These are phyloP conservation scores for Pythium oligandrum DNA, from an alignment of 352 stramenopile species.

Conservation along the genomic window DNA sequence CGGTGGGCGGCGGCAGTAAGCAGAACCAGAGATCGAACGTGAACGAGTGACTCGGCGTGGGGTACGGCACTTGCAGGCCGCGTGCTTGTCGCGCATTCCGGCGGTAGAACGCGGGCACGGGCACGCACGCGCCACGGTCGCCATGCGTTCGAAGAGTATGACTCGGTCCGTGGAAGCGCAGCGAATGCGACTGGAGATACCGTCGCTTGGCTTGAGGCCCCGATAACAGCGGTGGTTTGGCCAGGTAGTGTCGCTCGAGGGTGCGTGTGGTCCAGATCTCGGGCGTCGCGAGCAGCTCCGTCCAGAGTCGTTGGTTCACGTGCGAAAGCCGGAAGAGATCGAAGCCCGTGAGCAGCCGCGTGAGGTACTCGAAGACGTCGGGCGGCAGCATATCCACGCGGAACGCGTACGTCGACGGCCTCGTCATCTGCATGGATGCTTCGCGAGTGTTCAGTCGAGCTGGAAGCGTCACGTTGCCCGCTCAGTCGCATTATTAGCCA, in stretches of 20 bases:
- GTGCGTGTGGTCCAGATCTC: too few relatives aligned
- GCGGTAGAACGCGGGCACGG: slow-evolving; percentile 16
- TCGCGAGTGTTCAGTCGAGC: too few relatives aligned
- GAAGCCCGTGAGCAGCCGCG: slow-evolving; percentile 16
- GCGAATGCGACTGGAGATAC: slow-evolving; percentile 7
- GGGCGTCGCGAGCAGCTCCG: background rate
- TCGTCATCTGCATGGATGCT: too few relatives aligned
- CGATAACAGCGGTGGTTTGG: too few relatives aligned
- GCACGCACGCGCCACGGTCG: slow-evolving; percentile 13
- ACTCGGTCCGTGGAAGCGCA: slow-evolving; percentile 6
- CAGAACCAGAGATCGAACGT: slow-evolving; percentile 25
- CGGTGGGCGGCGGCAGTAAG: slow-evolving; percentile 11
- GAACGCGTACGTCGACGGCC: background rate
- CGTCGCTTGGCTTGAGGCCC: background rate
- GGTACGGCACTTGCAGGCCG: background rate
- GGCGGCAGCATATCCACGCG: slow-evolving; percentile 12
- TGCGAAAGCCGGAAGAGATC: slow-evolving; percentile 28
- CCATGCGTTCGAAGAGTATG: too few relatives aligned
- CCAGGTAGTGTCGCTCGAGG: too few relatives aligned
- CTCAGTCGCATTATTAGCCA: too few relatives aligned
- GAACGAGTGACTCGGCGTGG: slow-evolving; percentile 14
- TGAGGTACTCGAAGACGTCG: slow-evolving; percentile 20
- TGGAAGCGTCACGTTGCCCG: too few relatives aligned
- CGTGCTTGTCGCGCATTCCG: slow-evolving; percentile 5
- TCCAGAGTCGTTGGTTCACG: slow-evolving; percentile 6